phyloP scores from a whole-genome alignment of 176 grass and related monocot genomes.

The Sorghum bicolor region Sorghum_bicolor_NCBIv3 NC_012870.2:75001001-75001500 shows the following conservation, averaged over 20 bases:
- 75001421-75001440: background rate
- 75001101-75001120: rapidly evolving
- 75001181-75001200: background rate
- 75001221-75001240: background rate
- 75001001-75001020: constrained; percentile 40
- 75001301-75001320: constrained; percentile 5
- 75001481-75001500: no score
- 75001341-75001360: background rate
- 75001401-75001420: no score
- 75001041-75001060: background rate
- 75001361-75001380: background rate
- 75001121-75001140: background rate
- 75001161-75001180: background rate
- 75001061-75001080: rapidly evolving
- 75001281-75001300: background rate
- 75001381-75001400: no score
- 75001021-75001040: constrained; percentile 35
- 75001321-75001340: background rate
- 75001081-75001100: background rate
- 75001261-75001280: constrained; percentile 26
- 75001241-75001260: background rate
- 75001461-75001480: no score
- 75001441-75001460: no score
- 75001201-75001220: background rate
- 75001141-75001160: background rate